Percentiles rank a stretch among this genome's conserved stretches.
phyloP scores from a whole-genome alignment of 2,329 filamentous ascomycete genomes.

The Fonsecaea erecta region DNA sequence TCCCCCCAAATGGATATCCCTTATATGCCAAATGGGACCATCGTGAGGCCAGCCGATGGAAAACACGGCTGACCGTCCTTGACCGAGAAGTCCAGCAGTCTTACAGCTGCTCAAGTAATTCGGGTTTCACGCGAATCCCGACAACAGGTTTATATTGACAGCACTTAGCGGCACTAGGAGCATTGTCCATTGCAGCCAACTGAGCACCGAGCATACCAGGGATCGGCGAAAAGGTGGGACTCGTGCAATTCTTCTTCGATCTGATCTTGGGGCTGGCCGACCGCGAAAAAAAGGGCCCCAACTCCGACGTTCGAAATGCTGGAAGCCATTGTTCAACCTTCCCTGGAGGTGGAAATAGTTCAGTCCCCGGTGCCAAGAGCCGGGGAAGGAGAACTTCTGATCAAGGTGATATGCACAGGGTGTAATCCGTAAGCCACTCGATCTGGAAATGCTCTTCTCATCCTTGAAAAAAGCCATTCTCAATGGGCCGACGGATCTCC shows the following conservation, averaged over 20 bases:
- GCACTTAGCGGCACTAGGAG: neutral
- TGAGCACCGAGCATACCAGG: neutral
- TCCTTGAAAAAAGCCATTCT: neutral
- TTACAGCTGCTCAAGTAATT: neutral
- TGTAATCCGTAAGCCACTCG: conserved; percentile 43
- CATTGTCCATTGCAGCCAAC: neutral
- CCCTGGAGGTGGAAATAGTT: conserved; percentile 30
- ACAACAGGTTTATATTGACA: neutral
- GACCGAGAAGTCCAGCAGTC: neutral
- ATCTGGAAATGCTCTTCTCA: neutral
- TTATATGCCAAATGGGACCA: neutral
- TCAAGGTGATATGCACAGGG: conserved; percentile 48
- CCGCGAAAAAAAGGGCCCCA: neutral
- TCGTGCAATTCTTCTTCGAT: neutral
- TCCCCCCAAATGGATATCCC: neutral
- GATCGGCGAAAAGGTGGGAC: neutral
- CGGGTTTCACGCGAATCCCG: neutral
- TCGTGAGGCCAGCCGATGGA: neutral
- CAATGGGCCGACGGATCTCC: neutral
- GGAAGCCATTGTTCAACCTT: conserved; percentile 16
- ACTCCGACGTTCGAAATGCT: conserved; percentile 3
- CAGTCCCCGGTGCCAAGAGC: conserved; percentile 51
- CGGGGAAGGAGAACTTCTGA: conserved; percentile 45
- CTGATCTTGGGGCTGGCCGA: neutral
- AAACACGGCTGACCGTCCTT: neutral